Evolutionary conservation across 257 asterid genomes (phyloP).

Genomic region (Schizonepeta tenuifolia): DNA sequence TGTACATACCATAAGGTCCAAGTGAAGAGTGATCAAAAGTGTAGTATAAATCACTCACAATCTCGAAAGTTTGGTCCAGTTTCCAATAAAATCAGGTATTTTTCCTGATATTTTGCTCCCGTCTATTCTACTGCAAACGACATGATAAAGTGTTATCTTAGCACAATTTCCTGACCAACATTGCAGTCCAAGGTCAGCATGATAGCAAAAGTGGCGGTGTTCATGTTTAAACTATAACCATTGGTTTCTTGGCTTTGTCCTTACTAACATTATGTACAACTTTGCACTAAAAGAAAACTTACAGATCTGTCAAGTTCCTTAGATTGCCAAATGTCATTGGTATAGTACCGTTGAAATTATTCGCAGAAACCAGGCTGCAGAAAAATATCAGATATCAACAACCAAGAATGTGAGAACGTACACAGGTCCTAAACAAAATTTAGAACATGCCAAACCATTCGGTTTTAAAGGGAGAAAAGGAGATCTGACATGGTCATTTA

Average conservation of each 20-base stretch:
- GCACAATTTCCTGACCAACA: neutral
- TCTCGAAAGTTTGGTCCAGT: slow-evolving; percentile 61
- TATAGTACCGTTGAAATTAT: slow-evolving; percentile 75
- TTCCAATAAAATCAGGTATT: slow-evolving; percentile 79
- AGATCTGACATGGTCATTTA: too few species aligned
- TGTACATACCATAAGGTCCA: neutral
- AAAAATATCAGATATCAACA: slow-evolving; percentile 31
- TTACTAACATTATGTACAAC: neutral
- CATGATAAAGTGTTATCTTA: slow-evolving; percentile 3
- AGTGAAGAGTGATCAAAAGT: neutral
- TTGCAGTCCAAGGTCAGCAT: slow-evolving; percentile 8
- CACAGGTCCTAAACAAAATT: neutral
- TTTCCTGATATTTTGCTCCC: slow-evolving; percentile 68
- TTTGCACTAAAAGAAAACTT: slow-evolving; percentile 43
- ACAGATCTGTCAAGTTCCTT: slow-evolving; percentile 79
- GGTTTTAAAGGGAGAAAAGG: neutral
- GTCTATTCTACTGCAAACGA: slow-evolving; percentile 82
- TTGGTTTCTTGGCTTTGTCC: slow-evolving; percentile 12
- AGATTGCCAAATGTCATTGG: slow-evolving; percentile 61
- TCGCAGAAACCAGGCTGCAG: slow-evolving; percentile 81
- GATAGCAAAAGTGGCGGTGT: neutral
- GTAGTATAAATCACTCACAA: slow-evolving; percentile 53
- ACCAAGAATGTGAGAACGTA: neutral
- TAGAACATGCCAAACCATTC: neutral
- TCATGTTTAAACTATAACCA: neutral